Conservation (phyloP, 257 asterid species). For the Jacaranda mimosifolia region DNA sequence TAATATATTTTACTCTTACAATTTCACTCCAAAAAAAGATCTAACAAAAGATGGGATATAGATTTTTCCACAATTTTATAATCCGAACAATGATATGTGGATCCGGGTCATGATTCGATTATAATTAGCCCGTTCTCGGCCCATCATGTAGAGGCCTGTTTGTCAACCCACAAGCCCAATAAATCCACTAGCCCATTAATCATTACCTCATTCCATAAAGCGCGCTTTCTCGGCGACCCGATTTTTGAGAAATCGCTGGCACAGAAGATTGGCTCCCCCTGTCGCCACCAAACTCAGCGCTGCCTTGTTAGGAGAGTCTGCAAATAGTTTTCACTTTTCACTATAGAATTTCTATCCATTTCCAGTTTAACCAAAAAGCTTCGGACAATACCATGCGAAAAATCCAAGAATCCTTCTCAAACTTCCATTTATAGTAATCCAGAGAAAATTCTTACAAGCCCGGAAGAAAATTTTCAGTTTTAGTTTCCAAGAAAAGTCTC, state of each 20-base stretch:
- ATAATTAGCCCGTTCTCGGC: background rate
- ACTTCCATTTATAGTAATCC: conserved; percentile 8
- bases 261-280: background rate
- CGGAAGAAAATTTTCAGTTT: conserved; percentile 10
- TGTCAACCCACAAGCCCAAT: background rate
- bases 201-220: background rate
- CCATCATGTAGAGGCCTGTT: background rate
- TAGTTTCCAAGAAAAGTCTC: background rate
- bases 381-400: background rate
- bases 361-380: conserved; percentile 6
- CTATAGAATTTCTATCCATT: conserved; percentile 23
- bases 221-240: background rate
- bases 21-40: too few relatives aligned
- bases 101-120: too few relatives aligned
- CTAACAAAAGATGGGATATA: too few relatives aligned
- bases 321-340: background rate
- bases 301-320: background rate
- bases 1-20: too few relatives aligned
- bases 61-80: too few relatives aligned
- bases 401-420: conserved; percentile 13
- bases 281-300: background rate
- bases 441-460: background rate
- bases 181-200: background rate
- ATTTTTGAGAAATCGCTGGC: background rate
- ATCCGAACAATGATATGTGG: too few relatives aligned